Evolutionary conservation across 1,139 yeast genomes (phyloP), one percentile per base, ranked within the genome.

Genomic region (Protomyces arabidopsidicola): DNA sequence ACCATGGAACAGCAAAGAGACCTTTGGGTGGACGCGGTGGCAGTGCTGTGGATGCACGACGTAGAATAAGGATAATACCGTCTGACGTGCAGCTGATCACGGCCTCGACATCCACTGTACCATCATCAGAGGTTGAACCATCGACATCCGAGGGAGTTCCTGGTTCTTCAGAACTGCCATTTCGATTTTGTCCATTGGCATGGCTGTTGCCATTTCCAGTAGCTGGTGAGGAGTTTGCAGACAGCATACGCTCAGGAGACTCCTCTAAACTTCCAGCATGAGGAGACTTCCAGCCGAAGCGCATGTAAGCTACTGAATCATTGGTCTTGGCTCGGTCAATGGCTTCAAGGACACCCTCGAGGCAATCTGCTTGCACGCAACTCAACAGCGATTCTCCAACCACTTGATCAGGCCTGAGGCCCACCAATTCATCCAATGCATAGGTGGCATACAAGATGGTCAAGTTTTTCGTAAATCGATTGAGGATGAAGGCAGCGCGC

Each of bases 301-400:
- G 63, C 64, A 66, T 34, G 51, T 66, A 64, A 12, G 66, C 63
- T 4, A 65, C 45, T 2, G 67, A 60, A 38, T 65, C 67, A 51
- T 63, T 64, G 52, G 66, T 67, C 60, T 66, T 63, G 16, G 66
- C 67, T 3, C 66, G 58, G 27, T 64, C 65, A 35, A 66, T n/a
- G 5, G 64, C 64, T 14, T 64, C 61, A 22, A 65, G 63, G 3
- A 66, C 67, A 24, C 60, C 55, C 12, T 59, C 64, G 45, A 65
- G 64, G 38, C 58, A 58, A 6, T 50, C 57, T 4, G 55, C 63
- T 36, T 63, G 57, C 31, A 66, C 38, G 45, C 66, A 65, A 39
- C 56, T 55, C 61, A 67, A 55, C 39, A 65, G 56, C 12, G 55
- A 56, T 53, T 55, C 51, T 12, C 67, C 67, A 2, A 27, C 20